Evolutionary conservation across 129 eudicot species (phyloP), one percentile per base, ranked within the genome.

Genomic region (Saussurea involucrata): DNA sequence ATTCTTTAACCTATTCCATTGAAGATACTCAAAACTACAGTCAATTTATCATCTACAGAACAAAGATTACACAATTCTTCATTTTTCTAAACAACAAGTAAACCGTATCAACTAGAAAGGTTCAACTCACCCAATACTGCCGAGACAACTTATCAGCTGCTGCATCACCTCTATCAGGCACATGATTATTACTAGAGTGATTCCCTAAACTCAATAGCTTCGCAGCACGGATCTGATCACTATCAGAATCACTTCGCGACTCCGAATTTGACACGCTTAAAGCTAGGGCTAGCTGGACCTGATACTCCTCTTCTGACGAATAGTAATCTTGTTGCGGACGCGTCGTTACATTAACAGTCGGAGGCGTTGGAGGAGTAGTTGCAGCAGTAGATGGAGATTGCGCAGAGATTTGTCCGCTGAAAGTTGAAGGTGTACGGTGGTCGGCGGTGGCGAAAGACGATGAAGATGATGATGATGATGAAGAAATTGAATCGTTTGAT

Each of bases 251-350:
- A 46, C 79, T 70, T 17, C 75, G 6, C 8, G 87, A 83, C 66
- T 79, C 92, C 61, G 85, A 82, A 83, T 79, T 85, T 4, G 97
- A 95, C 24, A 89, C 99, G 75, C 99, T 95, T 13, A 95, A 69
- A 31, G 99, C 99, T 60, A 95, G 83, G 78, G 99, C 99, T 29
- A 95, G 85, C 75, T 95, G 99, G 36, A 95, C 88, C 80, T 88
- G 97, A 49, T 90, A 95, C 73, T 95, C 99, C 79, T 95, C 99
- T 81, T 95, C 99, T 7, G 99, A 92, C 7, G 85, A 71, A 46
- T 79, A 88, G 53, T 88, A 95, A 61, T 95, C 99, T 27, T 80
- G 90, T 58, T 72, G 88, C 22, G 31, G 77, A 34, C 79, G 71
- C 29, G 68, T 60, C 21, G 86, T 36, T n/a, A 71, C 78, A n/a